Percentiles rank a stretch among this genome's conserved stretches.
phyloP scores from a whole-genome alignment of 2,329 filamentous ascomycete genomes.

The Colletotrichum sublineola region DNA sequence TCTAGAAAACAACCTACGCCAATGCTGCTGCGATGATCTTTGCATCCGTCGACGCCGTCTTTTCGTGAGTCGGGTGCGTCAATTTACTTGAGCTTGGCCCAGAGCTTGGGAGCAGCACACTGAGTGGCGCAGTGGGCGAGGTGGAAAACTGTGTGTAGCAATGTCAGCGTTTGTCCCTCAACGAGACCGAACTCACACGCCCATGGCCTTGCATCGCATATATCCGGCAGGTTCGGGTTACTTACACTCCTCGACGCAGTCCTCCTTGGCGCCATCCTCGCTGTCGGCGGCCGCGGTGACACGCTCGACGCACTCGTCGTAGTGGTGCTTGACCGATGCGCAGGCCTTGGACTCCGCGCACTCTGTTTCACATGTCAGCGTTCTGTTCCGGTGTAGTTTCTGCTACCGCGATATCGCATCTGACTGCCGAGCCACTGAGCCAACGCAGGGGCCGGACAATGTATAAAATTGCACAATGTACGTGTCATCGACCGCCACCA shows the following conservation, averaged over 20 bases:
- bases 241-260: constrained; percentile 99
- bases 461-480: constrained; percentile 25
- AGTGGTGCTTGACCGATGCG: constrained; percentile 94
- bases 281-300: constrained; percentile 78
- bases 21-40: constrained; percentile 17
- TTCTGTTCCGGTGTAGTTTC: neutral
- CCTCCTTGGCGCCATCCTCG: constrained; percentile 83
- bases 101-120: constrained; percentile 97
- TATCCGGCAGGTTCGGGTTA: constrained; percentile 45
- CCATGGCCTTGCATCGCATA: neutral
- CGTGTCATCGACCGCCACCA: constrained; percentile 26
- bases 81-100: constrained; percentile 88
- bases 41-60: constrained; percentile 13
- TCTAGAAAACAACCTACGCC: constrained; percentile 24
- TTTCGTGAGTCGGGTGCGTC: neutral
- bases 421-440: constrained; percentile 4
- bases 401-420: neutral
- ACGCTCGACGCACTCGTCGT: constrained; percentile 96
- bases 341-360: constrained; percentile 91
- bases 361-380: constrained; percentile 67
- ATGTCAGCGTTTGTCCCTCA: neutral
- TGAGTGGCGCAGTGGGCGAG: constrained; percentile 93
- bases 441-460: neutral
- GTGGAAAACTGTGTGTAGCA: constrained; percentile 85
- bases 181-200: neutral